Base-by-base conservation (phyloP, 2,329 filamentous ascomycete genomes). In the Phaeosphaeriaceae sp. region DNA sequence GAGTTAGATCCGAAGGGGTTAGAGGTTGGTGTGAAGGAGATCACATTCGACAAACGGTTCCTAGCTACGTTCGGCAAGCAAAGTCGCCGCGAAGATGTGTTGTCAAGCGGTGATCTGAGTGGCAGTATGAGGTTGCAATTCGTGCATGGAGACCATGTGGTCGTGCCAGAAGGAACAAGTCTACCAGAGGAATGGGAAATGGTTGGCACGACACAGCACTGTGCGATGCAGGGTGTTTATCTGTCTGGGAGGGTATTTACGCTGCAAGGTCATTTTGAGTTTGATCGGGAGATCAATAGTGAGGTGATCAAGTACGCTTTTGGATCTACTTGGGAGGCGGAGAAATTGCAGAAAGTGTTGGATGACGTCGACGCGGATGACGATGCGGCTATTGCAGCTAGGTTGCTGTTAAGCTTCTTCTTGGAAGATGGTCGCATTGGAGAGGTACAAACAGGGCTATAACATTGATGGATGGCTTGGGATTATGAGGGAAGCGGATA, bases 211-310 rank as follows among this genome's bases (percentile, higher is more conserved):
- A 74, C 72, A 1, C 56, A 20, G 67, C 71, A 76, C 50, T 82
- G 79, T 58, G 62, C 56, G 0, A 65, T 79, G 6, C 79, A 82
- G 55, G 80, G 80, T 0, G 53, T 81, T 5, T 80, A 78, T 56
- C 61, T 79, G 55, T 64, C 73, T 1, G 74, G 76, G 0, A 67
- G 78, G 0, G 66, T 82, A 0, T 65, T 82, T 19, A 82, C 79
- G 0, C 76, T 75, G 24, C 79, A 81, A 48, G 79, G 79, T 0
- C 79, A 81, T 58, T 80, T 79, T 21, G 80, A 82, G 54, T 82
- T 82, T 63, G 76, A 81, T 58, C 55, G 67, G 0, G 80, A 79
- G 53, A 67, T 81, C 10, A 81, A 78, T 51, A 63, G 69, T 0
- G 76, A 81, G 66, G 76, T 70, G 1, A 54, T 80, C 21, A 75